These are phyloP conservation scores for Penstemon barbatus DNA, from an alignment of 257 asterid species.

Conservation along the genomic window DNA sequence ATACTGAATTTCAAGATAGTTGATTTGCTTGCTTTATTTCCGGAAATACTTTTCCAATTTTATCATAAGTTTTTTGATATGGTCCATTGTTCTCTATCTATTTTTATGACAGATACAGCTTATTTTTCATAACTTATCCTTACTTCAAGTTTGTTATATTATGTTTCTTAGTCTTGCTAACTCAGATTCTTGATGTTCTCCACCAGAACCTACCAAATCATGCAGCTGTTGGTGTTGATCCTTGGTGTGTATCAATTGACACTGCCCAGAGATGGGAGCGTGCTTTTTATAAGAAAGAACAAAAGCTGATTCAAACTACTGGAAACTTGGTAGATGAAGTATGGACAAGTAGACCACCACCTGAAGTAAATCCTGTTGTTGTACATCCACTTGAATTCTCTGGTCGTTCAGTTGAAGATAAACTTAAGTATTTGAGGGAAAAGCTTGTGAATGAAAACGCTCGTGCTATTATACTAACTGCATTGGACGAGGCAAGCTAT, in stretches of 20 bases:
- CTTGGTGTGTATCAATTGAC: conserved; percentile 93
- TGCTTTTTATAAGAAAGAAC: conserved; percentile 71
- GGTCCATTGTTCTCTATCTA: conserved; percentile 10
- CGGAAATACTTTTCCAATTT: neutral
- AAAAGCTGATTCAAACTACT: conserved; percentile 67
- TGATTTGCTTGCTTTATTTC: neutral
- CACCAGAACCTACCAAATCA: conserved; percentile 69
- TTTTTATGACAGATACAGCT: conserved; percentile 14
- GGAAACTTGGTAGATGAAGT: conserved; percentile 86
- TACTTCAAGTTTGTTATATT: conserved; percentile 17
- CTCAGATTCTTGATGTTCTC: conserved; percentile 32
- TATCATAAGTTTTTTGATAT: neutral
- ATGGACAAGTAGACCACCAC: conserved; percentile 77
- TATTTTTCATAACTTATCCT: conserved; percentile 3
- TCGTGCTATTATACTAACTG: conserved; percentile 64
- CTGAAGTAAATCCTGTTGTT: conserved; percentile 63
- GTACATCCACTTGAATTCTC: conserved; percentile 78
- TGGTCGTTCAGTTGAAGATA: conserved; percentile 80
- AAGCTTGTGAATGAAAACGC: conserved; percentile 70
- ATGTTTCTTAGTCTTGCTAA: conserved; percentile 22
- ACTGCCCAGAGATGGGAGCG: conserved; percentile 88
- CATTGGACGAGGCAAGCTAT: conserved; percentile 81
- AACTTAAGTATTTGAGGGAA: conserved; percentile 76
- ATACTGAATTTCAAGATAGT: neutral
- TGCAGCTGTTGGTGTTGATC: conserved; percentile 85